A percentile compares a stretch with the other conserved stretches of the same genome.
These are phyloP conservation scores for Cryptococcus sp. DNA, from an alignment of 1,284 basidiomycete species.

Conservation along the genomic window DNA sequence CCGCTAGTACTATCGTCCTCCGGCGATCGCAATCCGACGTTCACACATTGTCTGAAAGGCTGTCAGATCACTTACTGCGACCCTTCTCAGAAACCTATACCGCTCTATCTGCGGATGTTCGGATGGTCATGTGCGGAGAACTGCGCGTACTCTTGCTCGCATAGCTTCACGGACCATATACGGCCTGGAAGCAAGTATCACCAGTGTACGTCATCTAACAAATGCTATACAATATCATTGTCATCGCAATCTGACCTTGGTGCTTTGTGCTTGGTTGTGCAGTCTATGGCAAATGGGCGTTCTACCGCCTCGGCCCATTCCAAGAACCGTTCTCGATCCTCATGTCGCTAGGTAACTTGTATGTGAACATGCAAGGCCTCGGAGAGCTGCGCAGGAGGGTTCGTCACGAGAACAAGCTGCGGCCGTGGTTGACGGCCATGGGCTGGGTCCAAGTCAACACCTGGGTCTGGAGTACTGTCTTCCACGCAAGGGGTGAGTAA, in stretches of 20 bases:
- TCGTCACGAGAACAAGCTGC: slow-evolving; percentile 67
- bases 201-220: slow-evolving; percentile 59
- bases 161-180: slow-evolving; percentile 70
- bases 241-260: background rate
- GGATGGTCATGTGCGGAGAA: slow-evolving; percentile 77
- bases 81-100: slow-evolving; percentile 47
- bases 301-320: slow-evolving; percentile 78
- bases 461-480: slow-evolving; percentile 90
- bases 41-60: slow-evolving; percentile 59
- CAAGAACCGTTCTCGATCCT: slow-evolving; percentile 93
- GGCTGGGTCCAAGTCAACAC: slow-evolving; percentile 78
- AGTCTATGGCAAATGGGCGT: slow-evolving; percentile 94
- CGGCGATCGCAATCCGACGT: slow-evolving; percentile 63
- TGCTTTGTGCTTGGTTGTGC: background rate
- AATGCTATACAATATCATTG: background rate
- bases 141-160: slow-evolving; percentile 88
- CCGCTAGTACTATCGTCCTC: slow-evolving; percentile 54
- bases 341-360: slow-evolving; percentile 81
- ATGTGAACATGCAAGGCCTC: slow-evolving; percentile 66
- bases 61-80: slow-evolving; percentile 51
- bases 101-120: slow-evolving; percentile 58
- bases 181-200: slow-evolving; percentile 57
- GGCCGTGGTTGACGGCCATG: slow-evolving; percentile 68
- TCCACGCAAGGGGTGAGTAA: slow-evolving; percentile 80
- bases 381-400: slow-evolving; percentile 59